Percentiles rank a stretch among this genome's conserved stretches.
These are phyloP conservation scores for Chenopodium suecicum DNA, from an alignment of 148 eudicot genomes.

Conservation along the genomic window DNA sequence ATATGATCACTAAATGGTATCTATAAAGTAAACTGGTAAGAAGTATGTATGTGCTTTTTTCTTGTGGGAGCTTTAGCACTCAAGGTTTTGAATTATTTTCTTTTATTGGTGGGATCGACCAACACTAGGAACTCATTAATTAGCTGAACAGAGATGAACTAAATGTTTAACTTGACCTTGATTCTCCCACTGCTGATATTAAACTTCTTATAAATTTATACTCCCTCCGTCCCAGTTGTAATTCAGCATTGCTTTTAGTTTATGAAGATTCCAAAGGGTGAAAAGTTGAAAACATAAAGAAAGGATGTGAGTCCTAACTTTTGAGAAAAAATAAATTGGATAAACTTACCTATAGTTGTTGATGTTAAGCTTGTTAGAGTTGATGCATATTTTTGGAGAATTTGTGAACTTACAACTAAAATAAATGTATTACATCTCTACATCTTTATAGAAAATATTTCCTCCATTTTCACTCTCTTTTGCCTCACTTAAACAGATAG, in stretches of 20 bases:
- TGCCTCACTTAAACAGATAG: not conserved
- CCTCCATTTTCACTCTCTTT: not conserved
- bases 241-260: not conserved
- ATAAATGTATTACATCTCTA: not conserved
- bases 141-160: not conserved
- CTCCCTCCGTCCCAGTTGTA: not conserved
- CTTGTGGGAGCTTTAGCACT: conserved; percentile 13
- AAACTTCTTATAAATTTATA: not conserved
- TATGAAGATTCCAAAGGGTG: not conserved
- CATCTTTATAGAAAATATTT: not conserved
- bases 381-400: too few relatives aligned
- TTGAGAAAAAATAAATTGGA: too few relatives aligned
- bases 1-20: conserved; percentile 9
- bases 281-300: not conserved
- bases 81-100: not conserved
- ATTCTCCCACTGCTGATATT: not conserved
- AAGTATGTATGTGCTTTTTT: not conserved
- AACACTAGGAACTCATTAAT: not conserved
- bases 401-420: too few relatives aligned
- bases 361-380: too few relatives aligned
- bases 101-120: not conserved
- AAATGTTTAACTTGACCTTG: too few relatives aligned
- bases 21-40: conserved; percentile 2
- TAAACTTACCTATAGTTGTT: too few relatives aligned
- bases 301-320: not conserved